These are phyloP conservation scores for Pseudoturritis turrita DNA, from an alignment of 345 rosid species.

Conservation along the genomic window DNA sequence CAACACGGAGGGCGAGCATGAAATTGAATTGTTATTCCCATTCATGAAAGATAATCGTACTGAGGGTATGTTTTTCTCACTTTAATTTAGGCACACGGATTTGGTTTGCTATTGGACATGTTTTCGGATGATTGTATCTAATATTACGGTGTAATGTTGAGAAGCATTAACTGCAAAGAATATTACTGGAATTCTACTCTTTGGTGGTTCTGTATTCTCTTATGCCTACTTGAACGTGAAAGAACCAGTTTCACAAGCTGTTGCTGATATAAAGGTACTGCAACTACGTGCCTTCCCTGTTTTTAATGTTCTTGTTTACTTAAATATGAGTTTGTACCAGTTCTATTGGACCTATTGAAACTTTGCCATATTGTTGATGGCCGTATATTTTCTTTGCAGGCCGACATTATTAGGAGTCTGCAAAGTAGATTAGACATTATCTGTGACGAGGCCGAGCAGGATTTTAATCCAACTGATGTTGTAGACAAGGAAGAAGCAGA, in stretches of 20 bases:
- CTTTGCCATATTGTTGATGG: background rate
- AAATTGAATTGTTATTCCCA: slow-evolving; percentile 73
- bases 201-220: slow-evolving; percentile 64
- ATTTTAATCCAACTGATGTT: slow-evolving; percentile 27
- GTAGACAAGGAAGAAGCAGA: slow-evolving; percentile 30
- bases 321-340: background rate
- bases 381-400: slow-evolving; percentile 38
- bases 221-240: slow-evolving; percentile 63
- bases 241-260: slow-evolving; percentile 78
- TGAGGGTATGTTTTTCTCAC: slow-evolving; percentile 44
- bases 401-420: slow-evolving; percentile 76
- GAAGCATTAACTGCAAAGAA: slow-evolving; percentile 62
- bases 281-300: background rate
- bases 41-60: slow-evolving; percentile 50
- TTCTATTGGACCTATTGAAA: background rate
- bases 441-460: slow-evolving; percentile 74
- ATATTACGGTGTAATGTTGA: slow-evolving; percentile 28
- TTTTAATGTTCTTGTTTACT: background rate
- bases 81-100: background rate
- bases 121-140: slow-evolving; percentile 14
- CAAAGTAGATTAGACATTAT: slow-evolving; percentile 83
- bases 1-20: slow-evolving; percentile 54
- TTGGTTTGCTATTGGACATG: background rate
- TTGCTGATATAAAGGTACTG: slow-evolving; percentile 76
- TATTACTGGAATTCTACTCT: slow-evolving; percentile 54